Evolutionary conservation across 2,329 filamentous ascomycete species (phyloP), one percentile per base, ranked within the genome.

Genomic region (Pestalotiopsis sp.): DNA sequence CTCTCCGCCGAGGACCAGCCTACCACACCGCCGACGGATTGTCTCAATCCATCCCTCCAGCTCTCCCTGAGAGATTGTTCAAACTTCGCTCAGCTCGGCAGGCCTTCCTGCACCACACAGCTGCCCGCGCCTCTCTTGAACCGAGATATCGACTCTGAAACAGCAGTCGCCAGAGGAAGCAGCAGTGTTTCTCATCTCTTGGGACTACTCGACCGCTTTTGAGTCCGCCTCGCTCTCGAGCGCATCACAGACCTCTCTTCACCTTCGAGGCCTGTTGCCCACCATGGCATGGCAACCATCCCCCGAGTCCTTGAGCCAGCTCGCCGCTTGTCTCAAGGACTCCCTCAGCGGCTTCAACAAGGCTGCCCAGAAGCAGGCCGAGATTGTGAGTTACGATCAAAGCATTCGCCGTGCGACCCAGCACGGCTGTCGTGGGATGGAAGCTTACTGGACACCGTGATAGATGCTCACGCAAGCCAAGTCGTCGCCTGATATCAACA

Each of bases 401-500:
- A 45, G 41, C 61, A 36, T 60, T 69, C 25, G 2, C 23, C 66
- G 23, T 67, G 31, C 36, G 12, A 40, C 60, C 27, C 31, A 6
- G 14, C 60, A 23, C 20, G 5, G 9, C n/a, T 36, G 57, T n/a
- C 20, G n/a, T 59, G 23, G 25, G 20, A 52, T 4, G 45, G 45
- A 52, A 52, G 45, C 45, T 36, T 40, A 62, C 31, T 62, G 31
- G 36, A 27, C 59, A 36, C 59, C 31, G 11, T 40, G 45, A 40
- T 66, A 98, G 96, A 97, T 98, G 93, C 93, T 99, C 75, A 87
- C 90, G 73, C 93, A 97, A 83, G 96, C 95, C 70, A 97, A 93
- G 79, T 84, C 86, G 66, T 96, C 93, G 12, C 95, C 95, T 63
- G 95, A 98, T 80, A 93, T 98, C 85, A 95, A 97, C 85, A 98